Conservation (phyloP, 2,329 filamentous ascomycete genomes). For the Anthostomella pinea region DNA sequence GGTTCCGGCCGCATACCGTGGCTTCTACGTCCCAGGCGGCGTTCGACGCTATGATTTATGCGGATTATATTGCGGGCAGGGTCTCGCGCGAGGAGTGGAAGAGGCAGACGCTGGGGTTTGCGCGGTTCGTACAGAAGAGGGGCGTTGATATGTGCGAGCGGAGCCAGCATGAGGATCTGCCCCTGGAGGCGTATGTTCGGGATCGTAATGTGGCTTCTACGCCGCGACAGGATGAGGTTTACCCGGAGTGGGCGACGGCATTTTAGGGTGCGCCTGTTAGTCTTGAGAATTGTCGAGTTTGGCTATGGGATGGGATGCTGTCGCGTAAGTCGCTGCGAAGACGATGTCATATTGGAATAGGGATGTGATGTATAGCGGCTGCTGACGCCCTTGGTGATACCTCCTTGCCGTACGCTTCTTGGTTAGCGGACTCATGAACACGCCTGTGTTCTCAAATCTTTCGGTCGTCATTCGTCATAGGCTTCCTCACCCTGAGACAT, state of each 20-base stretch:
- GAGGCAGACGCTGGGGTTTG: conserved; percentile 33
- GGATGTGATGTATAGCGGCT: too few relatives aligned
- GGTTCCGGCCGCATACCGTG: conserved; percentile 44
- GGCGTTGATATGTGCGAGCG: conserved; percentile 36
- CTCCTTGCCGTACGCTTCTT: too few relatives aligned
- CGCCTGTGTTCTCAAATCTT: too few relatives aligned
- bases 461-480: too few relatives aligned
- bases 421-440: too few relatives aligned
- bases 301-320: too few relatives aligned
- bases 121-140: conserved; percentile 32
- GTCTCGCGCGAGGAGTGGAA: conserved; percentile 33
- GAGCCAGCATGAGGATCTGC: conserved; percentile 32
- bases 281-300: too few relatives aligned
- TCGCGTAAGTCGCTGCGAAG: too few relatives aligned
- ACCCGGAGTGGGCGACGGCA: conserved; percentile 32
- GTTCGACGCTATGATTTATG: conserved; percentile 35
- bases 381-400: too few relatives aligned
- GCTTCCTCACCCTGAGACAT: too few relatives aligned
- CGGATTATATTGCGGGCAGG: conserved; percentile 32
- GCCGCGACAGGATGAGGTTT: conserved; percentile 31
- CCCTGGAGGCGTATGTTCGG: conserved; percentile 31
- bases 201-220: conserved; percentile 35
- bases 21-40: conserved; percentile 41
- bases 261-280: too few relatives aligned
- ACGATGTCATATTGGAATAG: too few relatives aligned